These are phyloP conservation scores for Talaromyces sp. DNA, from an alignment of 2,329 filamentous ascomycete species.

Conservation along the genomic window DNA sequence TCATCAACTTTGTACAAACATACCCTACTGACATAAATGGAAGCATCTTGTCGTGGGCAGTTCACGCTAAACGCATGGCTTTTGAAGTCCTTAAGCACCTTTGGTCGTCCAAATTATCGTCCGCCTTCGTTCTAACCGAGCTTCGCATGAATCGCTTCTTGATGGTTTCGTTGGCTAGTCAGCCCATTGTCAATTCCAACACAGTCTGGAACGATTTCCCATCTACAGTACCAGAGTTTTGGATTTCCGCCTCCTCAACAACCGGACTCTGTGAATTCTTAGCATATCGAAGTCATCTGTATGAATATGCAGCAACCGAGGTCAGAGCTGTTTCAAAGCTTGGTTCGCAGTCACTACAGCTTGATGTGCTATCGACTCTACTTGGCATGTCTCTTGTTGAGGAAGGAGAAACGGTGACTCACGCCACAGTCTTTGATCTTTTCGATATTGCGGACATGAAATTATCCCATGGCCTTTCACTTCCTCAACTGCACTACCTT, in stretches of 20 bases:
- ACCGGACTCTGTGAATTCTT: conserved; percentile 74
- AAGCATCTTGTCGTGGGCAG: conserved; percentile 63
- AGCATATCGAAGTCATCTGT: conserved; percentile 68
- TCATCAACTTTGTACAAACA: conserved; percentile 68
- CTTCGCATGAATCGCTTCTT: conserved; percentile 76
- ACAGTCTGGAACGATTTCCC: conserved; percentile 71
- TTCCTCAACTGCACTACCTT: conserved; percentile 59
- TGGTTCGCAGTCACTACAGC: conserved; percentile 66
- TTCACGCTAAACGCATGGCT: conserved; percentile 64
- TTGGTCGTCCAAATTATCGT: conserved; percentile 79
- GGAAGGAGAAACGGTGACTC: conserved; percentile 62
- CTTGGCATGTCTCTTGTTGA: conserved; percentile 67
- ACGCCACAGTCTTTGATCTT: conserved; percentile 81
- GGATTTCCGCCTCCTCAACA: conserved; percentile 63
- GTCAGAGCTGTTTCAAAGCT: conserved; percentile 72
- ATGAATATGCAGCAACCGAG: conserved; percentile 83
- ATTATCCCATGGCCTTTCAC: conserved; percentile 45
- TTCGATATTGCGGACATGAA: conserved; percentile 82
- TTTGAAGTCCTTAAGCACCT: conserved; percentile 74
- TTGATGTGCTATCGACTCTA: conserved; percentile 64
- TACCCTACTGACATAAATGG: conserved; percentile 64
- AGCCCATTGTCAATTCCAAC: conserved; percentile 66
- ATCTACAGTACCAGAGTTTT: conserved; percentile 62
- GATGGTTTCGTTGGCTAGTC: conserved; percentile 70
- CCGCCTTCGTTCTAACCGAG: conserved; percentile 70